These are phyloP conservation scores for Conringia planisiliqua DNA, from an alignment of 345 rosid genomes.

Conservation along the genomic window DNA sequence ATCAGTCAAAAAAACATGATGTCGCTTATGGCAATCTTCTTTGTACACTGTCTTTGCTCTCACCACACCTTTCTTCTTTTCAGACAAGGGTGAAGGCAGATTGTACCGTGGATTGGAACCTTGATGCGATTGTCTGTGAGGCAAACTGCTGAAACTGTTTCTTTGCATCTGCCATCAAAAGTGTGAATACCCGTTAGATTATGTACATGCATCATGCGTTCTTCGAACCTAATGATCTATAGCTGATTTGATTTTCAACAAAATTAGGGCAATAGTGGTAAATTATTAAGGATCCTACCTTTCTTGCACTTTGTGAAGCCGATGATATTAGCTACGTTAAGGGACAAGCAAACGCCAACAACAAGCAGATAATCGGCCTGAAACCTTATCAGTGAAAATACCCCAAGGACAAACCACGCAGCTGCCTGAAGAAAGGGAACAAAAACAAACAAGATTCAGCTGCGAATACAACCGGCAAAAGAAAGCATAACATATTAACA, in stretches of 20 bases:
- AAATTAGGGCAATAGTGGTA: neutral
- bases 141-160: constrained; percentile 52
- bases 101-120: constrained; percentile 78
- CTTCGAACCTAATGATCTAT: neutral
- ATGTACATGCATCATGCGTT: neutral
- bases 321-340: constrained; percentile 58
- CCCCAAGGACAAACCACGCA: constrained; percentile 55
- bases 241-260: neutral
- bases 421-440: constrained; percentile 41
- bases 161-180: constrained; percentile 52
- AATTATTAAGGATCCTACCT: constrained; percentile 40
- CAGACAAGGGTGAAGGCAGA: constrained; percentile 83
- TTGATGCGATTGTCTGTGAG: constrained; percentile 72
- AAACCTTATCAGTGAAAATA: constrained; percentile 59
- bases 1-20: constrained; percentile 31
- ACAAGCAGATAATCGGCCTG: constrained; percentile 67
- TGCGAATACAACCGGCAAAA: neutral
- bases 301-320: constrained; percentile 73
- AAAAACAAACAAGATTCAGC: neutral
- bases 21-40: constrained; percentile 20
- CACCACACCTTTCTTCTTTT: constrained; percentile 22
- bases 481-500: neutral
- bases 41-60: constrained; percentile 28
- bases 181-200: neutral
- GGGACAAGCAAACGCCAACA: constrained; percentile 63